These are phyloP conservation scores for Argentina anserina DNA, from an alignment of 306 rosid species.

Conservation along the genomic window DNA sequence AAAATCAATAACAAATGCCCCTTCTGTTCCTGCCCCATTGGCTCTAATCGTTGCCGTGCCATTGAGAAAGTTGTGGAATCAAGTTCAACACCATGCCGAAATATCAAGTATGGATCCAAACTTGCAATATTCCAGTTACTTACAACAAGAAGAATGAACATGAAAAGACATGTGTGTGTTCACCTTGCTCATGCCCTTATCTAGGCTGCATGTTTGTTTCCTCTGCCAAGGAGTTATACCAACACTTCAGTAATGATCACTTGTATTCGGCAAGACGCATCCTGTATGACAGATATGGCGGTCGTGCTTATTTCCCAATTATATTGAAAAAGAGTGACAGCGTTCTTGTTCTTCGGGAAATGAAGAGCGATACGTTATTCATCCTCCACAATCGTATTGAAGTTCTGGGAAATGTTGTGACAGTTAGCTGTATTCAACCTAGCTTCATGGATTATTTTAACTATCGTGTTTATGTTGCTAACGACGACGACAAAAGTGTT, in stretches of 20 bases:
- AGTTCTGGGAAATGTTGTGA: constrained; percentile 40
- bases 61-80: constrained; percentile 66
- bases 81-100: constrained; percentile 42
- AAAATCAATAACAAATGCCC: constrained; percentile 54
- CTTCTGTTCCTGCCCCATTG: constrained; percentile 47
- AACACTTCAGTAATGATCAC: constrained; percentile 48
- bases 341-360: constrained; percentile 8
- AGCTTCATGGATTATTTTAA: constrained; percentile 18
- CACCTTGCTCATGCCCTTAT: constrained; percentile 56
- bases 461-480: constrained; percentile 42
- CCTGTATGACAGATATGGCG: neutral
- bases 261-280: constrained; percentile 24
- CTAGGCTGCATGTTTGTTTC: constrained; percentile 36
- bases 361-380: constrained; percentile 39
- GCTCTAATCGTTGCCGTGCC: constrained; percentile 63
- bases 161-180: constrained; percentile 42
- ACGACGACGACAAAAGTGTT: constrained; percentile 11
- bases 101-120: constrained; percentile 46
- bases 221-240: constrained; percentile 35
- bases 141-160: constrained; percentile 43
- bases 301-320: neutral
- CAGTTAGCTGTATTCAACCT: constrained; percentile 46
- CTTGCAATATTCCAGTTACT: constrained; percentile 35
- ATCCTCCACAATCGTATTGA: constrained; percentile 32
- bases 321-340: neutral